A percentile compares a stretch with the other conserved stretches of the same genome.
phyloP scores from a whole-genome alignment of 2,329 filamentous ascomycete species.

The Sarocladiaceae sp. region DNA sequence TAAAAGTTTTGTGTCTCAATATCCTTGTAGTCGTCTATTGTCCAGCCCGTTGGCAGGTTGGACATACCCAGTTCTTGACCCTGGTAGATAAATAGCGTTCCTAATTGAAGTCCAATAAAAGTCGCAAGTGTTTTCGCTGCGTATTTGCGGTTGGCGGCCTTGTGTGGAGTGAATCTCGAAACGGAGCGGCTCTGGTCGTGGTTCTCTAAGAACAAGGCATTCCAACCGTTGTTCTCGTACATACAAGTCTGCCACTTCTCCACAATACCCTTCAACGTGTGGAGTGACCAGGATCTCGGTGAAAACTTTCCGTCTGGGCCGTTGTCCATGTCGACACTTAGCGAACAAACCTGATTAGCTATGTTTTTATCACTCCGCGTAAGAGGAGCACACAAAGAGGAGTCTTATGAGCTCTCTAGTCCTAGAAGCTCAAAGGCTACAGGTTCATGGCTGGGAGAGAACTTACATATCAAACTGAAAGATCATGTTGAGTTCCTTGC shows the following conservation, averaged over 20 bases:
- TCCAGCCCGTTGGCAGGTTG: conserved; percentile 38
- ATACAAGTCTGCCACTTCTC: background rate
- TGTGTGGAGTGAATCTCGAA: conserved; percentile 32
- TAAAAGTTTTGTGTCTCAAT: conserved; percentile 40
- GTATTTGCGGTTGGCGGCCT: background rate
- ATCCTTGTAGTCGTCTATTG: conserved; percentile 37
- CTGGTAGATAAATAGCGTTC: conserved; percentile 45
- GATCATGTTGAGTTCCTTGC: conserved; percentile 57
- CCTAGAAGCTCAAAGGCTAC: too few species aligned
- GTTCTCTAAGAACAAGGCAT: conserved; percentile 59
- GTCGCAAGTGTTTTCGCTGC: conserved; percentile 43
- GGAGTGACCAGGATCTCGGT: conserved; percentile 13
- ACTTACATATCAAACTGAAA: conserved; percentile 58
- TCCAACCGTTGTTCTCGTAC: conserved; percentile 49
- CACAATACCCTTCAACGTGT: conserved; percentile 26
- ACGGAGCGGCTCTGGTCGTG: conserved; percentile 57
- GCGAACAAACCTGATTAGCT: too few species aligned
- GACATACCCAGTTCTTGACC: conserved; percentile 50
- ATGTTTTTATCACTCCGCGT: too few species aligned
- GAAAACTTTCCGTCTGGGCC: conserved; percentile 14
- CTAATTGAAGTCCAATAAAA: conserved; percentile 33
- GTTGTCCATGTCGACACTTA: conserved; percentile 54
- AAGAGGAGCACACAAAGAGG: too few species aligned
- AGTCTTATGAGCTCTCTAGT: too few species aligned
- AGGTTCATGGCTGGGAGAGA: too few species aligned